Evolutionary conservation across 371 early-diverging fungal species (phyloP).

Genomic region (Lichtheimia ornata): DNA sequence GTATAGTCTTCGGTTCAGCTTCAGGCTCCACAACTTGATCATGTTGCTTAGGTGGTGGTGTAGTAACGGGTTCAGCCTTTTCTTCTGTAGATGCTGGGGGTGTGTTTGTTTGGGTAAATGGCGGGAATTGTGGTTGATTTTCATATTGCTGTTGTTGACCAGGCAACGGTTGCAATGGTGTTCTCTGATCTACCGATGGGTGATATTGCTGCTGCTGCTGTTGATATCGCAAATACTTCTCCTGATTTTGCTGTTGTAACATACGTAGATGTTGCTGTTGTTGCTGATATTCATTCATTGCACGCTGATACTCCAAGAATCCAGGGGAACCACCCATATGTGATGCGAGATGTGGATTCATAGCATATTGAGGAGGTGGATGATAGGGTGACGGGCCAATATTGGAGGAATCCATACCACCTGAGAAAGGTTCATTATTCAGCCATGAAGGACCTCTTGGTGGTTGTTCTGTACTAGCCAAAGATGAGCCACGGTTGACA

Average conservation of each 20-base stretch:
- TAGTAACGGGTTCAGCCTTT: constrained; percentile 1
- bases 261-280: constrained; percentile 53
- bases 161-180: constrained; percentile 26
- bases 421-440: constrained; percentile 12
- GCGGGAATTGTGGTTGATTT: neutral
- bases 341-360: constrained; percentile 33
- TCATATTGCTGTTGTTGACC: constrained; percentile 24
- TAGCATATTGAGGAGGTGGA: constrained; percentile 4
- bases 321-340: constrained; percentile 21
- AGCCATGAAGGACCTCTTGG: constrained; percentile 31
- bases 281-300: constrained; percentile 31
- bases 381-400: constrained; percentile 16
- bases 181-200: constrained; percentile 29
- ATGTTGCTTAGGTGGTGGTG: constrained; percentile 17
- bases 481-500: constrained; percentile 24
- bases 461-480: constrained; percentile 21
- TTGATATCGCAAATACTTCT: constrained; percentile 51
- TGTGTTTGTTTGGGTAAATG: neutral
- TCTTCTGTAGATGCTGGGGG: neutral
- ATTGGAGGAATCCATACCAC: constrained; percentile 32
- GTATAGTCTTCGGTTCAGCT: neutral
- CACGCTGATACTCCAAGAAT: constrained; percentile 40
- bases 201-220: constrained; percentile 53
- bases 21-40: constrained; percentile 14
- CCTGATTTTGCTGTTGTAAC: constrained; percentile 50